Percentiles rank a stretch among this genome's conserved stretches.
Evolutionary conservation across 805 yeast genomes (phyloP).

Genomic region (Schwanniomyces polymorphus): DNA sequence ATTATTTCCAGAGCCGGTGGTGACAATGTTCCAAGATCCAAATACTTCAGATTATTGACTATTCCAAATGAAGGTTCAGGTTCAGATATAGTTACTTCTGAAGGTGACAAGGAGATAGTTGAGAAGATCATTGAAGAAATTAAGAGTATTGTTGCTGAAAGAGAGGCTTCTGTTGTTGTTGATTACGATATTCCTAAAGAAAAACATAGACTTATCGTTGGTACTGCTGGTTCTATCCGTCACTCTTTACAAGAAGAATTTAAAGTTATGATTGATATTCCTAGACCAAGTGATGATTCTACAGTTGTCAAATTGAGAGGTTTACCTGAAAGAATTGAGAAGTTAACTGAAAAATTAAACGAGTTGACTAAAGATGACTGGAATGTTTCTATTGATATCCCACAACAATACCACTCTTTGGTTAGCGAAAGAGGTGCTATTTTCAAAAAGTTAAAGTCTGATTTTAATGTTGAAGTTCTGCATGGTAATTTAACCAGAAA

Average conservation of each 20-base stretch:
- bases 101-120: constrained; percentile 78
- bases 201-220: constrained; percentile 75
- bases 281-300: constrained; percentile 53
- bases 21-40: constrained; percentile 42
- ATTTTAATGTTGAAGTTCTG: constrained; percentile 56
- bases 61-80: constrained; percentile 70
- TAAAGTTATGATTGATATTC: constrained; percentile 64
- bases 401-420: constrained; percentile 55
- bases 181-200: constrained; percentile 63
- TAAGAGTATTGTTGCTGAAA: constrained; percentile 58
- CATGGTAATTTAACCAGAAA: constrained; percentile 53
- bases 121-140: constrained; percentile 64
- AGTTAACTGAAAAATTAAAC: constrained; percentile 60
- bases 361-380: constrained; percentile 62
- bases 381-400: constrained; percentile 55
- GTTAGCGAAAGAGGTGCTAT: constrained; percentile 70
- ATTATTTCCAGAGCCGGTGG: constrained; percentile 79
- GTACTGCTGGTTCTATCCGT: constrained; percentile 77
- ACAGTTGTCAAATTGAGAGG: constrained; percentile 62
- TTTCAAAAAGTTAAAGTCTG: constrained; percentile 51
- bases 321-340: constrained; percentile 61
- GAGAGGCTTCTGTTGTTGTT: constrained; percentile 58
- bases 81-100: constrained; percentile 56
- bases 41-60: constrained; percentile 56
- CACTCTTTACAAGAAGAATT: constrained; percentile 70